Conservation (phyloP, 2,329 filamentous ascomycete species). For the Ascochyta viciae-villosae region DNA sequence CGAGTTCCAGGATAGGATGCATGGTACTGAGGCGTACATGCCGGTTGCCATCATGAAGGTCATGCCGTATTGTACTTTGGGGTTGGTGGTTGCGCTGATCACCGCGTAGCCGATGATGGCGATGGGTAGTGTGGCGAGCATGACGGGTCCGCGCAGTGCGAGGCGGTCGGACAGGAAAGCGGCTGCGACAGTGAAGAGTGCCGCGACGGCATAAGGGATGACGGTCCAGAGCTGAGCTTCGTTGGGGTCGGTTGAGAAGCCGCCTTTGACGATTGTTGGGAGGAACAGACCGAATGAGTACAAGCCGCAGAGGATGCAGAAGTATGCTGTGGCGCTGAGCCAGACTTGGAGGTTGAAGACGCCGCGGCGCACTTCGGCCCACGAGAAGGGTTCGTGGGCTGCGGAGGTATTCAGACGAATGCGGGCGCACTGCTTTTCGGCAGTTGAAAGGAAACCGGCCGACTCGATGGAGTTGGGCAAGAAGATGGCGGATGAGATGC, state of each 20-base stretch:
- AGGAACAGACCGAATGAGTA: constrained; percentile 72
- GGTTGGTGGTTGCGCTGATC: constrained; percentile 62
- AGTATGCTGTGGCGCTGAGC: constrained; percentile 69
- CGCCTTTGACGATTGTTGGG: constrained; percentile 69
- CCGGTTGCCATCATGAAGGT: constrained; percentile 72
- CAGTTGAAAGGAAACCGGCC: constrained; percentile 60
- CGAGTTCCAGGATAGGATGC: constrained; percentile 69
- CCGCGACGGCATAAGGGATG: constrained; percentile 68
- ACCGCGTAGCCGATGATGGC: constrained; percentile 71
- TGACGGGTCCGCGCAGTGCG: constrained; percentile 65
- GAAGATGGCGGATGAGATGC: constrained; percentile 59
- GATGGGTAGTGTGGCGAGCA: constrained; percentile 68
- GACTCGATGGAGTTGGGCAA: constrained; percentile 65
- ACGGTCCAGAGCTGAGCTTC: constrained; percentile 69
- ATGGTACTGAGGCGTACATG: constrained; percentile 68
- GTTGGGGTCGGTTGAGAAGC: constrained; percentile 62
- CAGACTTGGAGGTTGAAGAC: constrained; percentile 67
- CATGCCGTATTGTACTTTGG: constrained; percentile 68
- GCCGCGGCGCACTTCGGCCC: constrained; percentile 69
- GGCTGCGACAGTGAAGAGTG: constrained; percentile 59
- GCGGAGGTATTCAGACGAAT: constrained; percentile 51
- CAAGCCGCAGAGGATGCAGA: constrained; percentile 63
- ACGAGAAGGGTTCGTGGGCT: constrained; percentile 59
- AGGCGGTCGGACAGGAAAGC: constrained; percentile 68
- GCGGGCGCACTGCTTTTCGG: constrained; percentile 61